Base-by-base conservation (phyloP, 805 yeast species). In the Debaryomyces prosopidis region DNA sequence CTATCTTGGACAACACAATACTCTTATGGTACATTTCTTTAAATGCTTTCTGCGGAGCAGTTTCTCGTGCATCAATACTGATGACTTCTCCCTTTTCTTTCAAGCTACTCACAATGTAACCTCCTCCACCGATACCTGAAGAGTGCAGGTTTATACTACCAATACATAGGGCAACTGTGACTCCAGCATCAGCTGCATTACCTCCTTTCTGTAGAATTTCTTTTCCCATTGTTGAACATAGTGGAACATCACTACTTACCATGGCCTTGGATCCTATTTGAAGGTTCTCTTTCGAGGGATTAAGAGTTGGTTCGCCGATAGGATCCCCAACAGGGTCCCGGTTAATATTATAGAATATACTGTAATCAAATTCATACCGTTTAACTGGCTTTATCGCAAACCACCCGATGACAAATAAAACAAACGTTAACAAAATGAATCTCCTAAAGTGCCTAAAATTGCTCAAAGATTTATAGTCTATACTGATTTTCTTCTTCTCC, bases 91-190 rank as follows among this genome's bases (percentile, higher is more conserved):
- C 73, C 10, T 74, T 43, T 11, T 47, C 49, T 18, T 53, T 44
- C 17, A 28, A 45, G 12, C 58, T 52, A 48, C 69, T 63, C 10
- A 67, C 77, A 36, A 87, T 85, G 55, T 80, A 89, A 0, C 87
- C 89, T 8, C 99, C 98, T 4, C 98, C 98, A 6, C 97, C 97
- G 36, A 92, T 84, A 0, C 97, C 96, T 1, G 96, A 84, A 46
- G 85, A 84, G 68, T 85, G 89, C 50, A 89, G 83, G 59, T 88
- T 87, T 17, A 89, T 67, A 43, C 87, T 76, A 2, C 98, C 98
- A 27, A 92, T 81, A 59, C 99, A 92, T 23, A 92, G 71, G 0
- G 96, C 89, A 10, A 88, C 87, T 0, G 96, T 85, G 2, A 92
- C 85, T 0, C 96, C 88, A 0, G 97, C 96, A 62, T 92, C 99